phyloP scores from a whole-genome alignment of 2,329 filamentous ascomycete species.

The Penicillium sp. region DNA sequence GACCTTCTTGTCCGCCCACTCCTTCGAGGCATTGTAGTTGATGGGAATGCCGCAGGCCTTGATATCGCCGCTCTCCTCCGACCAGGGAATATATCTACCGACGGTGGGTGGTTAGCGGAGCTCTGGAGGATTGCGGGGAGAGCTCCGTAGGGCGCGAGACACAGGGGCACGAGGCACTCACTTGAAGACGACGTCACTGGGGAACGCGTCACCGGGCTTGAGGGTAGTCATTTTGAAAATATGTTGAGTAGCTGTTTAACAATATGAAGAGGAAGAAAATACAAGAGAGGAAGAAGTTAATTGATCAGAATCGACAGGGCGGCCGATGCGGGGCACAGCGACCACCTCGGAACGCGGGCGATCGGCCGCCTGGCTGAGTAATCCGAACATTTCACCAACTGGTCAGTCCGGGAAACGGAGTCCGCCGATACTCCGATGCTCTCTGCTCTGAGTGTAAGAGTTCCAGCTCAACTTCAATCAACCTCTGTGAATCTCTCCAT shows the following conservation, averaged over 20 bases:
- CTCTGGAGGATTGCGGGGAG: background rate
- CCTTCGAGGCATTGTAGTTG: conserved; percentile 77
- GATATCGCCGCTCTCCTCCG: conserved; percentile 67
- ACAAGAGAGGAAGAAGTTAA: background rate
- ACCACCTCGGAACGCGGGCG: background rate
- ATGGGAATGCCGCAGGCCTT: conserved; percentile 76
- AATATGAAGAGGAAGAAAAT: background rate
- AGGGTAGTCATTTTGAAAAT: conserved; percentile 60
- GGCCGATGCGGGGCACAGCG: conserved; percentile 5
- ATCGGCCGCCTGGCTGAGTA: background rate
- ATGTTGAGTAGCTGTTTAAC: background rate
- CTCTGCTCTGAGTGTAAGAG: too few relatives aligned
- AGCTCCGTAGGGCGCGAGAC: background rate
- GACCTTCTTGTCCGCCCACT: conserved; percentile 72
- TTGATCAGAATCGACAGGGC: background rate
- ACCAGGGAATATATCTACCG: conserved; percentile 72
- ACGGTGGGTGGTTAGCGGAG: background rate
- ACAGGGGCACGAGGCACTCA: conserved; percentile 37
- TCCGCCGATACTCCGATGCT: background rate
- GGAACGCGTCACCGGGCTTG: conserved; percentile 80
- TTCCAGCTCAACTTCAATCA: too few relatives aligned
- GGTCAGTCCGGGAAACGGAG: conserved; percentile 1
- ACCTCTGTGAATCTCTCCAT: background rate
- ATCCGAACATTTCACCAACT: background rate
- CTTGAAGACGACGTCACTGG: conserved; percentile 74